These are phyloP conservation scores for Oemleria cerasiformis DNA, from an alignment of 306 rosid species.

Conservation along the genomic window DNA sequence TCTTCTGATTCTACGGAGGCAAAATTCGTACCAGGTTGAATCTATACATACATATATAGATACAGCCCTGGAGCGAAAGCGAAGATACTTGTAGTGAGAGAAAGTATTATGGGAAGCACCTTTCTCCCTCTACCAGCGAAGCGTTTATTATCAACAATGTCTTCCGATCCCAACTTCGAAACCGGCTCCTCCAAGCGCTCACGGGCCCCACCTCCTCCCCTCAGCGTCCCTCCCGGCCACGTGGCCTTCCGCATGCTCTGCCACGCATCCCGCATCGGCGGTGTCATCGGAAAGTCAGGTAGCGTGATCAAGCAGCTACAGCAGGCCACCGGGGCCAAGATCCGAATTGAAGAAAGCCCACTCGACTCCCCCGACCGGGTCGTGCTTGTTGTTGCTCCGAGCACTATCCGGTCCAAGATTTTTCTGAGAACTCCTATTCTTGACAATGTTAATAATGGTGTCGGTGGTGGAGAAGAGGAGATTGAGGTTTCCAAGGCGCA, in stretches of 20 bases:
- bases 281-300: conserved; percentile 91
- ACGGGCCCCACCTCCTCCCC: conserved; percentile 44
- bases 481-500: conserved; percentile 75
- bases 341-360: conserved; percentile 74
- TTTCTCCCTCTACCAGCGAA: conserved; percentile 63
- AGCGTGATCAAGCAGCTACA: conserved; percentile 68
- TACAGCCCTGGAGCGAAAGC: neutral
- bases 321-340: conserved; percentile 75
- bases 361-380: conserved; percentile 74
- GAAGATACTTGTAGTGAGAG: neutral
- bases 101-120: conserved; percentile 63
- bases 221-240: conserved; percentile 60
- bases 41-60: neutral
- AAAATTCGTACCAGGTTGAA: neutral
- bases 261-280: conserved; percentile 84
- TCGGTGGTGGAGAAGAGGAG: conserved; percentile 24
- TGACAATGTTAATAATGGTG: neutral
- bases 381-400: conserved; percentile 47
- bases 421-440: conserved; percentile 1
- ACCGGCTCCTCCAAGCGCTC: conserved; percentile 68
- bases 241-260: conserved; percentile 82
- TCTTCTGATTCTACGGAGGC: conserved; percentile 1
- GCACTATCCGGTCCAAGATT: conserved; percentile 30
- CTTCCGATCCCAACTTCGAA: conserved; percentile 35
- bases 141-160: conserved; percentile 40